Evolutionary conservation across 2,329 filamentous ascomycete genomes (phyloP), one percentile per base, ranked within the genome.

Genomic region (Aureobasidium leucospermi): DNA sequence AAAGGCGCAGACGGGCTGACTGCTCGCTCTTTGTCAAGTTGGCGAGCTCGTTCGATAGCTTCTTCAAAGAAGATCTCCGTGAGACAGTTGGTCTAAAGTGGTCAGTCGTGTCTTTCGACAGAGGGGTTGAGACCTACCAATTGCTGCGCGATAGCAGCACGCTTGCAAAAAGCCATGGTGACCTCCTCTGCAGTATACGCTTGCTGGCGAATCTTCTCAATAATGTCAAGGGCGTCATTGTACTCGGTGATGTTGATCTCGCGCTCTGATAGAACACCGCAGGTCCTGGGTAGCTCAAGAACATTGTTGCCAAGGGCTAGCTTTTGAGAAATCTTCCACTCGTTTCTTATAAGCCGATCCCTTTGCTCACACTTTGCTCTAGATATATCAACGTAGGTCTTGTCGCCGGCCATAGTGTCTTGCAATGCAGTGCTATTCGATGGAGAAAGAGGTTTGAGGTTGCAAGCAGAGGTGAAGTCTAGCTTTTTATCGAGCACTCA

Each of bases 171-270:
- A 2, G 76, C 74, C 2, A 68, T 70, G 1, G 65, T 65, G 7
- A 69, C 64, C 28, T 65, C 64, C n/a, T 64, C 59, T 41, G 62
- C 56, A 11, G 58, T 71, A n/a, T 73, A 61, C 34, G 63, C 62
- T 15, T 68, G 66, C 4, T 60, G 65, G 11, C 65, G 62, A 16
- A 76, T 71, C 13, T 67, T 70, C 16, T 72, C 63, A 1, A 70
- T 67, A 51, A 77, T 61, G 6, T 63, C 69, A 3, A 71, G 68
- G 8, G 74, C 75, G 65, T 81, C 77, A 61, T 78, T 79, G 0
- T 73, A 65, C 61, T 82, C 79, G 0, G 82, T 85, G 39, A 85
- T 82, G 0, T 71, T 67, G 19, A 84, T 65, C 61, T 85, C 81
- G 4, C 73, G 69, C 0, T 68, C 15, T 0, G 68, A 77, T 28